Conservation (phyloP, 495 filamentous ascomycete genomes). For the Amniculicola lignicola region DNA sequence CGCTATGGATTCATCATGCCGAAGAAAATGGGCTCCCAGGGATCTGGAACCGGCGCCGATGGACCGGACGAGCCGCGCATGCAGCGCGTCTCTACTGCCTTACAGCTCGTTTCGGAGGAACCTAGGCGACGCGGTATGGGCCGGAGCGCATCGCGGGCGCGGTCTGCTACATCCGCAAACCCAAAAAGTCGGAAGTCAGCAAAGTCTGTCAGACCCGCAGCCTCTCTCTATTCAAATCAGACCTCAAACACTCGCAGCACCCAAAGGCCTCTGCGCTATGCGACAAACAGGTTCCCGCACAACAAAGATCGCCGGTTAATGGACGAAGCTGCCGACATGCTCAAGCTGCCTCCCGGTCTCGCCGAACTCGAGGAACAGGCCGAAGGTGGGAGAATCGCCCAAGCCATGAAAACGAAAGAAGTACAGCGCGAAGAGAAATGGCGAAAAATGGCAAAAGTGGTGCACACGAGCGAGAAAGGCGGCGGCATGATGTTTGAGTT, state of each 20-base stretch:
- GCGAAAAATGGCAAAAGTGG: constrained; percentile 87
- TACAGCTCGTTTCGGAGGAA: constrained; percentile 61
- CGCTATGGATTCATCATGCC: constrained; percentile 87
- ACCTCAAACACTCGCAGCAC: constrained; percentile 19
- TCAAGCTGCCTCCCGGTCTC: constrained; percentile 69
- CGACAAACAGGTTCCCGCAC: constrained; percentile 71
- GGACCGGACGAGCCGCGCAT: constrained; percentile 49
- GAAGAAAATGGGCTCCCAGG: constrained; percentile 37
- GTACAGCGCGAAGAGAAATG: constrained; percentile 87
- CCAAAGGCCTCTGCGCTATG: constrained; percentile 52
- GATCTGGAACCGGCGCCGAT: constrained; percentile 13
- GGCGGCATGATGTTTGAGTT: constrained; percentile 90
- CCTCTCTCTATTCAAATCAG: constrained; percentile 33
- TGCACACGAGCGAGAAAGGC: constrained; percentile 52
- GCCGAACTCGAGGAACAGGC: constrained; percentile 59
- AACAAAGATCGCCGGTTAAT: constrained; percentile 70
- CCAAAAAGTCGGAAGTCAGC: constrained; percentile 45
- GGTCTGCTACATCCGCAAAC: constrained; percentile 35
- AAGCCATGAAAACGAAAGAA: constrained; percentile 72
- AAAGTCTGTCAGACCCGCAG: constrained; percentile 36
- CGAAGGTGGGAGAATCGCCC: constrained; percentile 55
- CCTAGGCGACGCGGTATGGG: constrained; percentile 57
- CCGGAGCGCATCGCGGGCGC: constrained; percentile 48
- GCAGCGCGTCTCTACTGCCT: constrained; percentile 63
- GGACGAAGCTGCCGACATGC: constrained; percentile 88